Percentiles rank a stretch among this genome's conserved stretches.
phyloP scores from a whole-genome alignment of 305 asterid species.

The Fraxinus xanthoxyloides region DNA sequence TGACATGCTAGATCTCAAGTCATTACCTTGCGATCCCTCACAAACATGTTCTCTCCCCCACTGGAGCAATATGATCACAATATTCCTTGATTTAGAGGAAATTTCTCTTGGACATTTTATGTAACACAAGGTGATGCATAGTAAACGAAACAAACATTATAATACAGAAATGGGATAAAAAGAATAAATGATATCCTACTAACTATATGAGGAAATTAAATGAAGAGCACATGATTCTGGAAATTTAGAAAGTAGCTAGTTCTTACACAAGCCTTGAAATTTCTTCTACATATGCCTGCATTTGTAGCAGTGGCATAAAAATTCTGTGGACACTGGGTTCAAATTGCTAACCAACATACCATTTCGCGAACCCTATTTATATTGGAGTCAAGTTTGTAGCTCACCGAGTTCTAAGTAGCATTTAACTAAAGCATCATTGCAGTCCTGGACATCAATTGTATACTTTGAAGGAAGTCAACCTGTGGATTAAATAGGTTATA shows the following conservation, averaged over 20 bases:
- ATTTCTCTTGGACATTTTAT: background rate
- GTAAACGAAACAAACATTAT: background rate
- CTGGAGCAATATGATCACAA: background rate
- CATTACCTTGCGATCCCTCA: too few species aligned
- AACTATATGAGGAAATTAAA: background rate
- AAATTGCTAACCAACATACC: background rate
- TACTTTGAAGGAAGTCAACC: background rate
- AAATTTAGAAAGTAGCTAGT: background rate
- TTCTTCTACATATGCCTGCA: background rate
- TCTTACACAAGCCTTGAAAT: background rate
- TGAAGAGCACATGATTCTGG: background rate
- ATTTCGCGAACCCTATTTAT: background rate
- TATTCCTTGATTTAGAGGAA: background rate
- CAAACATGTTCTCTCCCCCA: background rate
- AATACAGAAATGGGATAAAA: background rate
- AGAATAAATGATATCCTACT: background rate
- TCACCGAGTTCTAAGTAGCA: background rate
- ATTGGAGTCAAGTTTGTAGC: background rate
- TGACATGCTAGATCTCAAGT: too few species aligned
- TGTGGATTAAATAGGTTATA: background rate
- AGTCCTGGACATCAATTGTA: background rate
- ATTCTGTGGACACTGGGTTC: background rate
- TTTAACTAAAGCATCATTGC: background rate
- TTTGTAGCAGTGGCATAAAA: background rate
- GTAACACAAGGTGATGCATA: background rate